phyloP scores from a whole-genome alignment of 208 protist species.

The Leishmania major region DNA sequence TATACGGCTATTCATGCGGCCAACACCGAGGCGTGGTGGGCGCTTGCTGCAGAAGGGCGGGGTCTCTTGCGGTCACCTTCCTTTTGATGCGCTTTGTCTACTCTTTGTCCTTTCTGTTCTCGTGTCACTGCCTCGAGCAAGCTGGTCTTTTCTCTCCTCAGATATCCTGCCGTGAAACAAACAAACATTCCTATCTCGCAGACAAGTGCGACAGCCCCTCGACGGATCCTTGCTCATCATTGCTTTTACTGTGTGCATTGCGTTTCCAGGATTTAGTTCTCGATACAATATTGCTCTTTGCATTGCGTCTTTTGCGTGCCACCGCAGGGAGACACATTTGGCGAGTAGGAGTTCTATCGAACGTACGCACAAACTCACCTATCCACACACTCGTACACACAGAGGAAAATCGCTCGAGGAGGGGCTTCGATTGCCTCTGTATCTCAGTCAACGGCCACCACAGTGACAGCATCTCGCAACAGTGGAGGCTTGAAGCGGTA shows the following conservation, averaged over 20 bases:
- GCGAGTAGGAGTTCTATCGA: background rate
- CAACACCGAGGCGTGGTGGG: background rate
- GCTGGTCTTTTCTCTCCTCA: constrained; percentile 1
- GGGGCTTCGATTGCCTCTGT: background rate
- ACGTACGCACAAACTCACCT: background rate
- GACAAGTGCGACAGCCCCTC: constrained; percentile 3
- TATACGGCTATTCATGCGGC: background rate
- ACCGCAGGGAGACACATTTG: constrained; percentile 3
- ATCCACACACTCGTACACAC: constrained; percentile 1
- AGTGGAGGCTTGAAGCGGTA: background rate
- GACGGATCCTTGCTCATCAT: constrained; percentile 5
- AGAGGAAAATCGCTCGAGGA: background rate
- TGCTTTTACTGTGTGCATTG: constrained; percentile 4
- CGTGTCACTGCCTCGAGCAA: constrained; percentile 1
- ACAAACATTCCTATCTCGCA: constrained; percentile 9
- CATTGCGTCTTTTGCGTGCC: constrained; percentile 17
- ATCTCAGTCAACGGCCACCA: background rate
- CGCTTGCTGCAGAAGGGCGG: background rate
- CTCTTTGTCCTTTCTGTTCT: constrained; percentile 17
- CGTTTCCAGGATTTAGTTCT: constrained; percentile 14
- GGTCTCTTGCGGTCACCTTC: too few relatives aligned
- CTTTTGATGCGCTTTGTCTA: constrained; percentile 1
- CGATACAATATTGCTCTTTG: constrained; percentile 1
- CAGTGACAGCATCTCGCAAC: background rate
- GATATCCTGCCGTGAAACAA: background rate